Evolutionary conservation across 2,329 filamentous ascomycete species (phyloP).

Genomic region (Colletotrichum scovillei): DNA sequence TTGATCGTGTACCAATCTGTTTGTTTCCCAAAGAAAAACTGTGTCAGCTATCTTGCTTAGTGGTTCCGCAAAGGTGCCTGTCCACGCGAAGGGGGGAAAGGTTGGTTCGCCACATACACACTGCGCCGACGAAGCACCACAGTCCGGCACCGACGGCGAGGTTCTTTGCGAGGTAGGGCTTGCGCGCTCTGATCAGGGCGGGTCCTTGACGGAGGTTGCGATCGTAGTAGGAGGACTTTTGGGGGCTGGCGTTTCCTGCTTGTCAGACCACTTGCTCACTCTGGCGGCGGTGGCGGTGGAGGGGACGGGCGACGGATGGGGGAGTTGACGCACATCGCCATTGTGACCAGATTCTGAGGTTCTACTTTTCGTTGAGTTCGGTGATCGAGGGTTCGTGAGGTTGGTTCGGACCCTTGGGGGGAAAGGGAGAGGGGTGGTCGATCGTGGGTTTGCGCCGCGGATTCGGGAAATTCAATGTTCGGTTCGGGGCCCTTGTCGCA

Average conservation of each 20-base stretch:
- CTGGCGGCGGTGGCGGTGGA: not conserved
- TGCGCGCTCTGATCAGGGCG: slow-evolving; percentile 89
- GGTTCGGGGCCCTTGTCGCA: slow-evolving; percentile 19
- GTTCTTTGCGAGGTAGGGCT: slow-evolving; percentile 94
- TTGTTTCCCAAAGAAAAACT: too few species aligned
- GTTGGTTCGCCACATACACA: slow-evolving; percentile 77
- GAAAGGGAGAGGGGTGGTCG: not conserved
- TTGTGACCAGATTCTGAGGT: not conserved
- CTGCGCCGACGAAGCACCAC: slow-evolving; percentile 78
- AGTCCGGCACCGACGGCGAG: slow-evolving; percentile 82
- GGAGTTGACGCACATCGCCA: slow-evolving; percentile 23
- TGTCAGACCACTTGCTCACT: slow-evolving; percentile 32
- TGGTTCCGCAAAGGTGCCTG: too few species aligned
- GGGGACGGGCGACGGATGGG: not conserved
- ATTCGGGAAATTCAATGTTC: slow-evolving; percentile 24
- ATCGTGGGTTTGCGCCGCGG: slow-evolving; percentile 16
- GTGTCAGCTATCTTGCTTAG: slow-evolving; percentile 1
- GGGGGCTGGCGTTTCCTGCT: slow-evolving; percentile 47
- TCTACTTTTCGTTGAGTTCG: not conserved
- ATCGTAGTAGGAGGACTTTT: slow-evolving; percentile 86
- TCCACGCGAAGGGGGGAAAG: not conserved
- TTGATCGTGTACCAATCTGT: slow-evolving; percentile 74
- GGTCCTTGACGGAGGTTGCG: slow-evolving; percentile 85
- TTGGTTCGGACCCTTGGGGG: not conserved
- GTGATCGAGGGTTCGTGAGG: not conserved